Base-by-base conservation (phyloP, 176 grass and related monocot species). In the Zizania latifolia region DNA sequence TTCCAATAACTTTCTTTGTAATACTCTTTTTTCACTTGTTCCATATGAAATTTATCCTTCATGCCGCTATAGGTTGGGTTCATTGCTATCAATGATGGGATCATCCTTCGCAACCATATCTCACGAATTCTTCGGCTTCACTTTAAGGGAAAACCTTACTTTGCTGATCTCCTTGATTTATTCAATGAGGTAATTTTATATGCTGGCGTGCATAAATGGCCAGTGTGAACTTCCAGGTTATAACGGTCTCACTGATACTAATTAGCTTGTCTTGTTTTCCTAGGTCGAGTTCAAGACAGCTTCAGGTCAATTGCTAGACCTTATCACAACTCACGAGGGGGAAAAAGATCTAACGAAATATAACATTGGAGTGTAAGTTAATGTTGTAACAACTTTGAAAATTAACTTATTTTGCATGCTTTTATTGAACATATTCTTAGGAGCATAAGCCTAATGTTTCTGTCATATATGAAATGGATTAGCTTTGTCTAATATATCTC, bases 281-380 rank as follows among this genome's bases (percentile, higher is more conserved):
- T 85, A 99, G 95, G 89, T 99, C 74, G 92, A 90, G 48, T 93
- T 99, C 79, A 90, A 94, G 75, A 99, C 95, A 38, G 85, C 95
- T 83, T 99, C 92, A 70, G 95, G 95, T 38, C 95, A 99, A 81
- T 72, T 99, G 86, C 79, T 99, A 36, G 95, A 99, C 74, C 86
- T 94, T 62, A 87, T 99, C 80, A 89, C 82, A 58, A 94, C 95
- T 53, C 91, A 99, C 9, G 95, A 99, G 84, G 89, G 92, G 79
- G 86, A 94, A 80, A 84, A 89, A 39, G 89, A 94, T 84, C 82
- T 94, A 29, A 90, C 84, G 21, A 99, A 94, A 78, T 99, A 99
- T 44, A 92, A 70, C 65, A 65, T 88, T 13, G 29, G 63, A 59
- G 89, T 86, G 95, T 99, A 94, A 82, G 92, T 86, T 36, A n/a